phyloP scores from a whole-genome alignment of 176 grass and related monocot species.

The Olyra latifolia region DNA sequence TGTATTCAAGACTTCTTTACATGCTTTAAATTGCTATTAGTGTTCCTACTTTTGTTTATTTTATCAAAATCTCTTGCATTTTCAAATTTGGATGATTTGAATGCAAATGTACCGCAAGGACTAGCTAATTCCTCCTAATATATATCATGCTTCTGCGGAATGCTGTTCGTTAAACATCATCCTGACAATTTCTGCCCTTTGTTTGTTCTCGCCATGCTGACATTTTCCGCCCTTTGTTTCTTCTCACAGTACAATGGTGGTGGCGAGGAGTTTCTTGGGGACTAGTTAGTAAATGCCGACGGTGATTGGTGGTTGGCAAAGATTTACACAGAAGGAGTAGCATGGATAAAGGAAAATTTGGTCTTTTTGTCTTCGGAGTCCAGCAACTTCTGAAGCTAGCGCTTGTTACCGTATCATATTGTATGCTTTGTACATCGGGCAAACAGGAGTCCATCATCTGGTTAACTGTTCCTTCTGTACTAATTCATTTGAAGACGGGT shows the following conservation, averaged over 20 bases:
- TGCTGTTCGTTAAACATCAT: not conserved
- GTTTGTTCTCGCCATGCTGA: not conserved
- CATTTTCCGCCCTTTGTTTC: constrained; percentile 2
- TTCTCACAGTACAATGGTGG: constrained; percentile 57
- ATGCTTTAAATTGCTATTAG: not conserved
- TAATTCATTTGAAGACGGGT: not conserved
- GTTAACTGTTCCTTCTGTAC: not conserved
- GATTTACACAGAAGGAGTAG: constrained; percentile 32
- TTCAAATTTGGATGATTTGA: not conserved
- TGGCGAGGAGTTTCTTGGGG: constrained; percentile 55
- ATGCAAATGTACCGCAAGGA: not conserved
- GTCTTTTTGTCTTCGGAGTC: not conserved
- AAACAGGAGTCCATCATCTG: not conserved
- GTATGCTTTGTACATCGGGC: not conserved
- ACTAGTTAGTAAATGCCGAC: constrained; percentile 9
- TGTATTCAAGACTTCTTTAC: not conserved
- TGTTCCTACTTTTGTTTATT: not conserved
- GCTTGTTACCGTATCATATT: not conserved
- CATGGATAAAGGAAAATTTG: constrained; percentile 5
- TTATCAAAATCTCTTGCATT: not conserved
- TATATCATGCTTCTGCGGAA: not conserved
- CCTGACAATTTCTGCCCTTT: not conserved
- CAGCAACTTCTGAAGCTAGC: not conserved
- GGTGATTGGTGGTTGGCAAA: constrained; percentile 26
- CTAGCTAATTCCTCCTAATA: not conserved